These are phyloP conservation scores for Pichia sp. DNA, from an alignment of 1,139 yeast species.

Conservation along the genomic window DNA sequence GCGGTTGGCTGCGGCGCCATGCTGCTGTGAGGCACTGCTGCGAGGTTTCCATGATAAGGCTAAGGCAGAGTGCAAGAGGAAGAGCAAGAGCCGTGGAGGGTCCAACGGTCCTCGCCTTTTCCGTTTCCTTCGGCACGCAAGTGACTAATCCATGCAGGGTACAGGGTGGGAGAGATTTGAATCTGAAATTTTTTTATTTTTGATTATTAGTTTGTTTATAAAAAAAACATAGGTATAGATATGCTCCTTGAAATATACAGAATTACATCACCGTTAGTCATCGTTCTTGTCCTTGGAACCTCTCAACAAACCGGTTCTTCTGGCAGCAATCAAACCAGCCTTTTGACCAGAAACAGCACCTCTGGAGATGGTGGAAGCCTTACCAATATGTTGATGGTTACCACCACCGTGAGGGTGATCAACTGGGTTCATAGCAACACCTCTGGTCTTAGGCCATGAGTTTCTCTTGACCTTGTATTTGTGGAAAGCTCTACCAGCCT, in stretches of 20 bases:
- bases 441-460: conserved; percentile 99
- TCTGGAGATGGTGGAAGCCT: conserved; percentile 99
- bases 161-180: not conserved
- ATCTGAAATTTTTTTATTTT: conserved; percentile 4
- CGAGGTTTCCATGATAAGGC: not conserved
- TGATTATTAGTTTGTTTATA: conserved; percentile 8
- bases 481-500: conserved; percentile 99
- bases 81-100: too few species aligned
- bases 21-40: not conserved
- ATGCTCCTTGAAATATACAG: conserved; percentile 8
- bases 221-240: conserved; percentile 10
- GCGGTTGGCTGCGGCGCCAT: not conserved
- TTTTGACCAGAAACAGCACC: conserved; percentile 99
- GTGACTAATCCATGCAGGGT: too few species aligned
- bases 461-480: conserved; percentile 98
- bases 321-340: conserved; percentile 99
- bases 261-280: conserved; percentile 29
- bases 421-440: conserved; percentile 99
- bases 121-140: too few species aligned
- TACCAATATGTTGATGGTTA: conserved; percentile 99
- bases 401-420: conserved; percentile 99
- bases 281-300: conserved; percentile 83
- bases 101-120: too few species aligned
- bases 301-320: conserved; percentile 99
- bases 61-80: too few species aligned